phyloP scores from a whole-genome alignment of 352 stramenopile genomes.

The Phytophthora niederhauseri region DNA sequence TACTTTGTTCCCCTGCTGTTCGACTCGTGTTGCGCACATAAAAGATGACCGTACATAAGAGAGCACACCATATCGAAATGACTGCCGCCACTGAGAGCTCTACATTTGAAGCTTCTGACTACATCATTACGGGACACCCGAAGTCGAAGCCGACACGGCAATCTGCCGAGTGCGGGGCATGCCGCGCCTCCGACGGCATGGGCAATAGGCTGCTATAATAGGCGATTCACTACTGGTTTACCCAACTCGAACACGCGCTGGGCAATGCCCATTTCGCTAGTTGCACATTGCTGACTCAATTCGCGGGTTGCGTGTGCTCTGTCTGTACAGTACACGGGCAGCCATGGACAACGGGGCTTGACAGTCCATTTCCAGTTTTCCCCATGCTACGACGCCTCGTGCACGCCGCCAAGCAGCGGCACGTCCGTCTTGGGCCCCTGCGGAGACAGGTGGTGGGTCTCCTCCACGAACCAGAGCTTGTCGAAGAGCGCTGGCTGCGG shows the following conservation, averaged over 20 bases:
- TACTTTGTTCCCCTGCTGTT: constrained; percentile 20
- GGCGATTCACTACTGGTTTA: neutral
- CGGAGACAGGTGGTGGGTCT: constrained; percentile 69
- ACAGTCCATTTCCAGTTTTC: neutral
- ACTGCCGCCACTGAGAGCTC: neutral
- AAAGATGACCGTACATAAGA: neutral
- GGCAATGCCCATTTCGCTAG: constrained; percentile 2
- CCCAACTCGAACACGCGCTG: neutral
- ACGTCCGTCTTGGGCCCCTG: constrained; percentile 54
- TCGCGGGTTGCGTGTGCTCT: neutral
- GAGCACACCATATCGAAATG: neutral
- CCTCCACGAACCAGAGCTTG: constrained; percentile 74
- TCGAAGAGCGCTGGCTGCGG: constrained; percentile 43
- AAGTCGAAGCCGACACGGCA: neutral
- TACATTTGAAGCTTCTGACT: too few species aligned
- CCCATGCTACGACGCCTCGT: neutral
- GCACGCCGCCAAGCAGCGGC: constrained; percentile 36
- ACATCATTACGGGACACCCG: neutral
- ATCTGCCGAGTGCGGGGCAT: too few species aligned
- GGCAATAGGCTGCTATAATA: neutral
- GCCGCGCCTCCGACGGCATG: neutral
- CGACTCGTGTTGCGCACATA: constrained; percentile 12
- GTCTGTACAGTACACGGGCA: neutral
- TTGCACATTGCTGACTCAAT: constrained; percentile 1
- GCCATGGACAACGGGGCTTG: neutral